Evolutionary conservation across 2,329 filamentous ascomycete species (phyloP).

Genomic region (Paecilomyces sp.): DNA sequence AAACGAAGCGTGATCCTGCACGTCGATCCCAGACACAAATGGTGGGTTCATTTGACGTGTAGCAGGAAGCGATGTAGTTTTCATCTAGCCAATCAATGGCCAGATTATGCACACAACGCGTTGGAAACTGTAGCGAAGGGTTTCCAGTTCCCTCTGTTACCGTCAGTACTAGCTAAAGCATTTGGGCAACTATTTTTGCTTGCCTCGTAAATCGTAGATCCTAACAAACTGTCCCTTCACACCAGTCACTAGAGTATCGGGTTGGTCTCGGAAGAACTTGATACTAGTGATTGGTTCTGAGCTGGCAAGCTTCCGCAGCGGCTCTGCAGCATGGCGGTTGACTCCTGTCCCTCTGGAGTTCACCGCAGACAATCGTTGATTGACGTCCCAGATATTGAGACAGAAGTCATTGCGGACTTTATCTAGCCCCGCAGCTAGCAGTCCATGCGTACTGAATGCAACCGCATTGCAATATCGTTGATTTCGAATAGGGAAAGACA

Average conservation of each 20-base stretch:
- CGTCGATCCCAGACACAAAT: conserved; percentile 59
- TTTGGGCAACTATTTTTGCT: conserved; percentile 9
- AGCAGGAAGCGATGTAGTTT: conserved; percentile 57
- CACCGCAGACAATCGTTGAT: conserved; percentile 35
- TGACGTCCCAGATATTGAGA: conserved; percentile 58
- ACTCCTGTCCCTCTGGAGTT: conserved; percentile 19
- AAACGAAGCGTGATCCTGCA: conserved; percentile 31
- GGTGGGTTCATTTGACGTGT: conserved; percentile 47
- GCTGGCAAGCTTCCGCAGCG: conserved; percentile 53
- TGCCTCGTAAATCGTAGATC: conserved; percentile 57
- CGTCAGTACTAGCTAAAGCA: background rate
- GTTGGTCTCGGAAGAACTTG: conserved; percentile 55
- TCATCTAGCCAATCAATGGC: conserved; percentile 58
- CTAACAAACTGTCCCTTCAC: conserved; percentile 55
- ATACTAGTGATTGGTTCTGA: conserved; percentile 58
- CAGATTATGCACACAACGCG: conserved; percentile 56
- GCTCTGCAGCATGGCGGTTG: conserved; percentile 32
- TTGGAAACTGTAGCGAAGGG: conserved; percentile 43
- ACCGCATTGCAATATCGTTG: conserved; percentile 60
- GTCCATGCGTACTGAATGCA: conserved; percentile 49
- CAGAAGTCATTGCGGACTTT: conserved; percentile 58
- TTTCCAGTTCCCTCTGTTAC: conserved; percentile 27
- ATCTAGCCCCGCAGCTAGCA: conserved; percentile 56
- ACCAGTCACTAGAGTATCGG: conserved; percentile 54
- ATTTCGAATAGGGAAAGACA: conserved; percentile 53